Conservation (phyloP, 768 basidiomycete genomes). For the Lyophyllum atratum region DNA sequence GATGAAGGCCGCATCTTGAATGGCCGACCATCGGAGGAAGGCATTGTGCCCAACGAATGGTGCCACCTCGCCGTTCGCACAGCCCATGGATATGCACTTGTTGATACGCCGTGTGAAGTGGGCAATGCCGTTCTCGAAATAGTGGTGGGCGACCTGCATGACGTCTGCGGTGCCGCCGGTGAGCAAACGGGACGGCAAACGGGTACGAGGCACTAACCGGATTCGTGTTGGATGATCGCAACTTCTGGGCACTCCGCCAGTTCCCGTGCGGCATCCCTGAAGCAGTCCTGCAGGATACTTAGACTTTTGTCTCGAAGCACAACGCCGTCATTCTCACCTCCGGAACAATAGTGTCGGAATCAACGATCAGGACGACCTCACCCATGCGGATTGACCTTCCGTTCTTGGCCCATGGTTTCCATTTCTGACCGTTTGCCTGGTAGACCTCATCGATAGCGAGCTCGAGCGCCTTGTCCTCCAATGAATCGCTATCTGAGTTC, state of each 20-base stretch:
- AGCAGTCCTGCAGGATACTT: constrained; percentile 62
- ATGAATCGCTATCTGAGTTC: constrained; percentile 39
- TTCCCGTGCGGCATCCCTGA: constrained; percentile 88
- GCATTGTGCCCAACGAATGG: constrained; percentile 90
- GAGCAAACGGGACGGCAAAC: background rate
- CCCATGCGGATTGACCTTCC: constrained; percentile 76
- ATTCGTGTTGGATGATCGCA: constrained; percentile 90
- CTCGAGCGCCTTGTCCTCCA: constrained; percentile 75
- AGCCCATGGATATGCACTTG: constrained; percentile 76
- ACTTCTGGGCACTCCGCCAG: constrained; percentile 80
- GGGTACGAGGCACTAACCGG: constrained; percentile 45
- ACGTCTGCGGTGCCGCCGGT: constrained; percentile 50
- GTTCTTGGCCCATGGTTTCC: constrained; percentile 78
- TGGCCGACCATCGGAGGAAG: constrained; percentile 86
- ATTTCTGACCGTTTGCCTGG: constrained; percentile 54
- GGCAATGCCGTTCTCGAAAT: constrained; percentile 89
- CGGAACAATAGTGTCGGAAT: constrained; percentile 80
- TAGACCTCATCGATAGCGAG: constrained; percentile 76
- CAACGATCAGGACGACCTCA: constrained; percentile 78
- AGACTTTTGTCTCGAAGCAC: background rate
- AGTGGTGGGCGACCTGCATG: constrained; percentile 88
- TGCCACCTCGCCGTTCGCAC: constrained; percentile 80
- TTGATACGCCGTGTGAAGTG: constrained; percentile 90
- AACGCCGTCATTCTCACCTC: constrained; percentile 42
- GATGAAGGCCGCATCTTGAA: constrained; percentile 82